phyloP scores from a whole-genome alignment of 108 stramenopile species.

The Stephanodiscus minutulus region DNA sequence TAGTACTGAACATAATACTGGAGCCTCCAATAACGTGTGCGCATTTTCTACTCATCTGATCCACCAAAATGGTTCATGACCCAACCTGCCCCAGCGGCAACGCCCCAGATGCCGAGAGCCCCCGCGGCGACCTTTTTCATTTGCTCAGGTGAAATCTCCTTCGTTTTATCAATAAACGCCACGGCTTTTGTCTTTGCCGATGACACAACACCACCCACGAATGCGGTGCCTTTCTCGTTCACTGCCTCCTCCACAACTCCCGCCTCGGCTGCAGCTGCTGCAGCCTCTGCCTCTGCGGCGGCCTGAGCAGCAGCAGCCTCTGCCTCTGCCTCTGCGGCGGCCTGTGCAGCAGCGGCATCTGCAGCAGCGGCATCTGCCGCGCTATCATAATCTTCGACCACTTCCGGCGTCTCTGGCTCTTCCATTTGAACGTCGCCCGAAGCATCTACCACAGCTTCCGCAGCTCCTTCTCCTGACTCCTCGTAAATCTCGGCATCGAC shows the following conservation, averaged over 20 bases:
- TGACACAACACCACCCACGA: conserved; percentile 24
- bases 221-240: neutral
- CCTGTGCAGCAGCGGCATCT: conserved; percentile 6
- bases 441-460: conserved; percentile 28
- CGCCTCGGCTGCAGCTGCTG: neutral
- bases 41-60: conserved; percentile 18
- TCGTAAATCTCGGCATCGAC: conserved; percentile 13
- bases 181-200: conserved; percentile 34
- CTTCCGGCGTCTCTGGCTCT: conserved; percentile 7
- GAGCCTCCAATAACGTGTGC: neutral
- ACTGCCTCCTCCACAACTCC: neutral
- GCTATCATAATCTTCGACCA: conserved; percentile 15
- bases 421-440: conserved; percentile 31
- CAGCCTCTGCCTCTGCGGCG: conserved; percentile 9
- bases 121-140: conserved; percentile 62
- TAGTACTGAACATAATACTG: neutral
- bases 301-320: conserved; percentile 7
- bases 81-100: conserved; percentile 60
- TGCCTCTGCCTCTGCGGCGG: conserved; percentile 14
- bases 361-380: conserved; percentile 6
- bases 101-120: conserved; percentile 59
- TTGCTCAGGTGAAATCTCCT: conserved; percentile 46
- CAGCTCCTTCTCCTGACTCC: conserved; percentile 3
- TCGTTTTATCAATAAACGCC: conserved; percentile 34
- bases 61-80: conserved; percentile 49